Conservation (phyloP, 1,284 basidiomycete species). For the Cystobasidium pallidum region DNA sequence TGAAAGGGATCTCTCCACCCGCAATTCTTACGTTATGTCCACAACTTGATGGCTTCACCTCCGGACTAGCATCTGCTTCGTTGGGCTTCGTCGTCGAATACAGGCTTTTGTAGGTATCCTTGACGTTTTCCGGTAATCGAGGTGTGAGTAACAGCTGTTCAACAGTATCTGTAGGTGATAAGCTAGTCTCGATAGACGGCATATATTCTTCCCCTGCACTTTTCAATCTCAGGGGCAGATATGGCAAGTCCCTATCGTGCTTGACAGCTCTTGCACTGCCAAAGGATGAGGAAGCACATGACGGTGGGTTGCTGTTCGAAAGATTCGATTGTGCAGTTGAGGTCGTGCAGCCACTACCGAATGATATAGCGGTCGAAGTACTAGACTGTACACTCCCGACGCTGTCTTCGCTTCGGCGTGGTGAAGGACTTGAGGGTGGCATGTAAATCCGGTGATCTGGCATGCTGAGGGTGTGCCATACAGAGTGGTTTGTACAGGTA, state of each 20-base stretch:
- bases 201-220: background rate
- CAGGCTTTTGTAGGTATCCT: constrained; percentile 1
- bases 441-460: constrained; percentile 5
- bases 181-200: background rate
- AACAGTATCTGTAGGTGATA: constrained; percentile 15
- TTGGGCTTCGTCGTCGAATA: background rate
- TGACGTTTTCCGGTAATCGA: constrained; percentile 10
- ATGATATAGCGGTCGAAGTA: background rate
- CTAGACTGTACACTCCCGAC: constrained; percentile 9
- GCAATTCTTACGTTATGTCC: background rate
- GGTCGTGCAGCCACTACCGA: background rate
- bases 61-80: background rate
- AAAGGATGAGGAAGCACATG: constrained; percentile 9
- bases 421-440: constrained; percentile 5
- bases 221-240: constrained; percentile 31
- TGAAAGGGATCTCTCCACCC: constrained; percentile 16
- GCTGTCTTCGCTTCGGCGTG: constrained; percentile 33
- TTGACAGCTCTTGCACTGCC: constrained; percentile 10
- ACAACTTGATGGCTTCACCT: background rate
- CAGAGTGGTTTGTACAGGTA: background rate
- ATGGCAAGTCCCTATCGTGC: constrained; percentile 28
- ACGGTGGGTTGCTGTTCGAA: background rate
- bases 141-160: constrained; percentile 32
- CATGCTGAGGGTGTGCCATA: background rate
- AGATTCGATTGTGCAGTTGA: constrained; percentile 1